These are phyloP conservation scores for Penicillium arizonense DNA, from an alignment of 495 filamentous ascomycete genomes.

Conservation along the genomic window DNA sequence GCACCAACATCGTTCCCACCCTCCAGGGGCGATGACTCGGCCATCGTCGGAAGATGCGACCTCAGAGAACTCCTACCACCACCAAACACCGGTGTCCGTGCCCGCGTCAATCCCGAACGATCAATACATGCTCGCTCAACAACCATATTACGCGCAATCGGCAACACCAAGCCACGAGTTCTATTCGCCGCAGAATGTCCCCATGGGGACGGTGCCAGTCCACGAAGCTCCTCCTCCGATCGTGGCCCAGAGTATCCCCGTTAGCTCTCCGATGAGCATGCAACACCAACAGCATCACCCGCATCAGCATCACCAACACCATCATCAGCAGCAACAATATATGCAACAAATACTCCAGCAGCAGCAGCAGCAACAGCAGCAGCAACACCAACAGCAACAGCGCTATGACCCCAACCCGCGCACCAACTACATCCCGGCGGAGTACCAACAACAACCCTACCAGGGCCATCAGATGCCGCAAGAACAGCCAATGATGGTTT, in stretches of 20 bases:
- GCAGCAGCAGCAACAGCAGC: constrained; percentile 23
- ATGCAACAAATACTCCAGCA: constrained; percentile 8
- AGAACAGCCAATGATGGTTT: constrained; percentile 37
- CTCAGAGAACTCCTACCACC: constrained; percentile 41
- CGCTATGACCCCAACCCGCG: constrained; percentile 37
- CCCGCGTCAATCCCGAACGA: constrained; percentile 32
- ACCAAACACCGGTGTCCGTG: constrained; percentile 26
- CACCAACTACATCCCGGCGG: constrained; percentile 35
- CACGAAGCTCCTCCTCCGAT: constrained; percentile 31
- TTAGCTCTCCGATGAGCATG: constrained; percentile 32
- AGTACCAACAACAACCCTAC: constrained; percentile 35
- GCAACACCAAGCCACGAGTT: constrained; percentile 39
- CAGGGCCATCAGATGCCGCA: constrained; percentile 29
- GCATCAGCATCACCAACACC: constrained; percentile 31
- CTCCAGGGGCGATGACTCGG: constrained; percentile 52
- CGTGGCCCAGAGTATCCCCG: constrained; percentile 29
- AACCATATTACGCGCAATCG: constrained; percentile 38
- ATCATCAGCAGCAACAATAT: constrained; percentile 18
- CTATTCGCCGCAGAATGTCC: constrained; percentile 35
- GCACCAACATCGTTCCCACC: constrained; percentile 70
- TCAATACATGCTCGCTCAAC: constrained; percentile 41
- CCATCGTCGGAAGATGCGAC: constrained; percentile 42
- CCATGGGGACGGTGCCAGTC: constrained; percentile 30
- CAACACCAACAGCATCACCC: constrained; percentile 25
- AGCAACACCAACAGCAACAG: constrained; percentile 30